Evolutionary conservation across 2,329 filamentous ascomycete species (phyloP).

Genomic region (Leptographium radiaticola): DNA sequence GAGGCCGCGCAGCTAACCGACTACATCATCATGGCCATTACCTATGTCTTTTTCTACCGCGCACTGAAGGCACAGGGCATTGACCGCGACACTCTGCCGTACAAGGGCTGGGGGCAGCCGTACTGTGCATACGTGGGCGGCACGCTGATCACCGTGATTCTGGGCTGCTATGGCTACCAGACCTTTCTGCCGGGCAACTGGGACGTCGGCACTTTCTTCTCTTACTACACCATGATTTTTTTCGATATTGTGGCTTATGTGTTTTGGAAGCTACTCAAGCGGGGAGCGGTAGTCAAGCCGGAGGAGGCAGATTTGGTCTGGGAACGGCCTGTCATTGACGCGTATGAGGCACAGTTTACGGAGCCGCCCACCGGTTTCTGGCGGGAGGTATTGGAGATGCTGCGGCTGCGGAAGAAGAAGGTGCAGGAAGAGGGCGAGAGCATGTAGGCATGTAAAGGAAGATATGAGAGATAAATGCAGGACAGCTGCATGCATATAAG

Average conservation of each 20-base stretch:
- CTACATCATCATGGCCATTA: constrained; percentile 25
- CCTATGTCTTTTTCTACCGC: constrained; percentile 23
- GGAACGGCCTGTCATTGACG: constrained; percentile 15
- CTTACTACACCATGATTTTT: constrained; percentile 44
- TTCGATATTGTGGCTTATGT: constrained; percentile 29
- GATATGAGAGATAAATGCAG: background rate
- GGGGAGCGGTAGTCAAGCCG: constrained; percentile 28
- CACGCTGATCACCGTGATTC: constrained; percentile 26
- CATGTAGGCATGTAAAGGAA: background rate
- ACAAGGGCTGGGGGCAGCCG: constrained; percentile 29
- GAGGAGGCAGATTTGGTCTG: constrained; percentile 12
- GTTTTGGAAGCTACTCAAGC: constrained; percentile 50
- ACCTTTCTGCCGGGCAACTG: constrained; percentile 28
- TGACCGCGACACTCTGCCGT: constrained; percentile 20
- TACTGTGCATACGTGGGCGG: constrained; percentile 37
- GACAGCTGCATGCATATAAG: too few species aligned
- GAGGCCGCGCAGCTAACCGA: constrained; percentile 27
- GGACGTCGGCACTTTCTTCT: constrained; percentile 31
- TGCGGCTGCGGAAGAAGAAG: background rate
- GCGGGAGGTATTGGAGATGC: background rate
- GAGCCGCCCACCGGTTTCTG: background rate
- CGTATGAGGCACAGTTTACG: constrained; percentile 21
- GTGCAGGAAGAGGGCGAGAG: too few species aligned
- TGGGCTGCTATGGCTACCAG: constrained; percentile 41
- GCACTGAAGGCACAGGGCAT: constrained; percentile 24